A percentile compares a stretch with the other conserved stretches of the same genome.
Conservation (phyloP, 495 filamentous ascomycete species). For the Penicillium diatomitis region DNA sequence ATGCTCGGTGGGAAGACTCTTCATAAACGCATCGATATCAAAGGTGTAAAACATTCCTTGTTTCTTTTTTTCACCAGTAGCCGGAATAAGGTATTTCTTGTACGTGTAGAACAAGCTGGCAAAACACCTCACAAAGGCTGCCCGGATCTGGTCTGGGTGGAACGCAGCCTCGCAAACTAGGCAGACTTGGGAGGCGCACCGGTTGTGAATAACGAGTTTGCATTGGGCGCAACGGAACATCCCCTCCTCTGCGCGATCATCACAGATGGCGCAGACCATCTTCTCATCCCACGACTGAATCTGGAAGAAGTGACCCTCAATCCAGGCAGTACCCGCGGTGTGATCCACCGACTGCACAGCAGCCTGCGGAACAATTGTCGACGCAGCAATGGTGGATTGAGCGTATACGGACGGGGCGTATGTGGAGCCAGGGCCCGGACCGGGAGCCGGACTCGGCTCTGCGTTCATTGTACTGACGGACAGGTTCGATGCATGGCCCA, state of each 20-base stretch:
- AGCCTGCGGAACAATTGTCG: constrained; percentile 91
- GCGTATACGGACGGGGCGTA: constrained; percentile 97
- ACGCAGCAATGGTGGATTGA: constrained; percentile 94
- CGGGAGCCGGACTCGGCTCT: constrained; percentile 59
- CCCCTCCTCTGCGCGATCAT: constrained; percentile 81
- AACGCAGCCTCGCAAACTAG: constrained; percentile 87
- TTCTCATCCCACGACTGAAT: constrained; percentile 58
- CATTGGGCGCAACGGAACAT: constrained; percentile 82
- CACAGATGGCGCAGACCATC: constrained; percentile 73
- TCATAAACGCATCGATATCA: constrained; percentile 88
- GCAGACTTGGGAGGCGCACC: constrained; percentile 72
- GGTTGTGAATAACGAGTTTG: constrained; percentile 63
- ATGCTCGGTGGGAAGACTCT: constrained; percentile 82
- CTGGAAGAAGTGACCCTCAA: constrained; percentile 88
- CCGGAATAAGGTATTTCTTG: constrained; percentile 68
- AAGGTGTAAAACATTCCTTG: constrained; percentile 82
- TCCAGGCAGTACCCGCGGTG: constrained; percentile 79
- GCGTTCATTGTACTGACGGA: constrained; percentile 78
- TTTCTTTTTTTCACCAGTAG: constrained; percentile 75
- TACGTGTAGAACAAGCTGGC: constrained; percentile 95
- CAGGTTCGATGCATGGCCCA: constrained; percentile 68
- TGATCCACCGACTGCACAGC: constrained; percentile 76
- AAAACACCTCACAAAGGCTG: constrained; percentile 89
- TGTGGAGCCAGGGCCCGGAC: constrained; percentile 57
- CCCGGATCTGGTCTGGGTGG: constrained; percentile 79